Conservation (phyloP, 169 alveolate species). For the Eimeria necatrix region DNA sequence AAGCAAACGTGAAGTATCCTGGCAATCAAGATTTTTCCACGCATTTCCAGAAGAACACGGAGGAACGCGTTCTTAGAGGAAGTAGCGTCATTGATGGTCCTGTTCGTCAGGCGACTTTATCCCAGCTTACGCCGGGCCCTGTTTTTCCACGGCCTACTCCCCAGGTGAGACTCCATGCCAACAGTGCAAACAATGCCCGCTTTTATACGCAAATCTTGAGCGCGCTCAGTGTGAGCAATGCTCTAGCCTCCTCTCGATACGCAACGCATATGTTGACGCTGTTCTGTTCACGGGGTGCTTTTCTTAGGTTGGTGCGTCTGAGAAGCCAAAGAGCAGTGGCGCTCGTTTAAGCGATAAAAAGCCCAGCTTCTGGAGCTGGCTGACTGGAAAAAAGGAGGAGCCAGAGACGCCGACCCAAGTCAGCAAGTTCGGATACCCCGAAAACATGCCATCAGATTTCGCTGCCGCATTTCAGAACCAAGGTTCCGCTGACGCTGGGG, state of each 20-base stretch:
- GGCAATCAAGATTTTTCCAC: conserved; percentile 45
- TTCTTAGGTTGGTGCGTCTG: conserved; percentile 59
- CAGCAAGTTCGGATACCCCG: conserved; percentile 81
- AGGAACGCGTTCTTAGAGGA: conserved; percentile 32
- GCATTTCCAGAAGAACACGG: conserved; percentile 27
- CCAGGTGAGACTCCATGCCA: conserved; percentile 39
- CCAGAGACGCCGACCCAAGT: conserved; percentile 78
- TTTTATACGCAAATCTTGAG: no score
- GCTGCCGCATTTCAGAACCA: conserved; percentile 86
- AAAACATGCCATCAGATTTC: conserved; percentile 86
- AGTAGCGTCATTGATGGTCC: conserved; percentile 45
- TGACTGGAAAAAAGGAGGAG: conserved; percentile 82
- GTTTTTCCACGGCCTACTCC: conserved; percentile 80
- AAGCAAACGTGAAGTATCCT: conserved; percentile 63
- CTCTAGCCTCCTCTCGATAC: neutral
- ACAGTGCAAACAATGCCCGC: no score
- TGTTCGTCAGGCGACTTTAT: conserved; percentile 48
- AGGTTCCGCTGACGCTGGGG: conserved; percentile 52
- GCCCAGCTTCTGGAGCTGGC: conserved; percentile 85
- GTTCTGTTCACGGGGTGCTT: conserved; percentile 57
- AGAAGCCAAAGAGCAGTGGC: conserved; percentile 49
- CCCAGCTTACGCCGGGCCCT: conserved; percentile 81
- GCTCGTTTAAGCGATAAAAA: conserved; percentile 79
- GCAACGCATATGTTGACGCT: neutral
- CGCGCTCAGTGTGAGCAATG: neutral